Evolutionary conservation across 2,329 filamentous ascomycete species (phyloP).

Genomic region (Colletotrichum melonis): DNA sequence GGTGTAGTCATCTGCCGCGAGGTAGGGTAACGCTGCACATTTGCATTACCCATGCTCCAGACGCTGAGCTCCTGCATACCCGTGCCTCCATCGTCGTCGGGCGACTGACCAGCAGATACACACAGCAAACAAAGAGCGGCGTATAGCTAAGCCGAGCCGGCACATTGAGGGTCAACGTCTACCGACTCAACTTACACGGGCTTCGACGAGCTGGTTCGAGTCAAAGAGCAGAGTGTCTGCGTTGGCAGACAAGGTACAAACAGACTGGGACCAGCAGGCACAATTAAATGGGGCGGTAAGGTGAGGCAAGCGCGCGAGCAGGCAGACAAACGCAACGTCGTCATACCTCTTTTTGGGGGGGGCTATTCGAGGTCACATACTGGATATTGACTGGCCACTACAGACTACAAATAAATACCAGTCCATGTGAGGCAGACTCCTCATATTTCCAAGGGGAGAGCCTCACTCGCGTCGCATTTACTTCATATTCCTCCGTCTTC

Average conservation of each 20-base stretch:
- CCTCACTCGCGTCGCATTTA: slow-evolving; percentile 4
- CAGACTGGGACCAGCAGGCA: neutral
- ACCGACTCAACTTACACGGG: neutral
- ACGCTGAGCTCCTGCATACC: slow-evolving; percentile 31
- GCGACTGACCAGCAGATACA: slow-evolving; percentile 6
- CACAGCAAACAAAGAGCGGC: neutral
- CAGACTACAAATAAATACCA: slow-evolving; percentile 31
- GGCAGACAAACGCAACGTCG: slow-evolving; percentile 23
- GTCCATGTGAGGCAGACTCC: slow-evolving; percentile 8
- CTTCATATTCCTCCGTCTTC: neutral
- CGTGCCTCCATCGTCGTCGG: slow-evolving; percentile 29
- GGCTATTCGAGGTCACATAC: neutral
- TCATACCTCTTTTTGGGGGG: slow-evolving; percentile 17
- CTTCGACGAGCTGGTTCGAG: neutral
- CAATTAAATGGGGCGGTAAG: neutral
- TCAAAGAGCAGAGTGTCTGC: neutral
- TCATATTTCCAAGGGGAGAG: slow-evolving; percentile 1
- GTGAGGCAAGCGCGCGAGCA: neutral
- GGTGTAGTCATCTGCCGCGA: slow-evolving; percentile 11
- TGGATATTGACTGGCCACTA: slow-evolving; percentile 19
- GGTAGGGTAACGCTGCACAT: slow-evolving; percentile 20
- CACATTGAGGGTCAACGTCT: neutral
- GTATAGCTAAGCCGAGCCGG: neutral
- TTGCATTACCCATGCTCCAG: slow-evolving; percentile 17
- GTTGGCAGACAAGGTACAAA: neutral